Evolutionary conservation across 1,139 yeast genomes (phyloP), one percentile per base, ranked within the genome.

Genomic region (Diutina ranongensis): DNA sequence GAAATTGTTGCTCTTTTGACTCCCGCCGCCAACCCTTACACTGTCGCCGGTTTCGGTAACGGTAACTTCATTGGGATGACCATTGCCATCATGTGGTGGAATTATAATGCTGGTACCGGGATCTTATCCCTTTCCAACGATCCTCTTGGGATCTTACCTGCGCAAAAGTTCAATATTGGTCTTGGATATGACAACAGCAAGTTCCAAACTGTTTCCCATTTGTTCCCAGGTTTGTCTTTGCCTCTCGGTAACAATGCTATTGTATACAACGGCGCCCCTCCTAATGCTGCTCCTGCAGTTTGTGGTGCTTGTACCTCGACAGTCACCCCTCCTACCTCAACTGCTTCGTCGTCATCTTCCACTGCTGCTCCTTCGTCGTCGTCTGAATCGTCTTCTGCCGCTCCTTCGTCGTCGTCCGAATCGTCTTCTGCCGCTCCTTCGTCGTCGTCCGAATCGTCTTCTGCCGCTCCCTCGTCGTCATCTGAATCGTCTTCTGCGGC

Each of bases 51-150:
- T 25, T 38, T 38, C 16, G 42, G 42, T 38, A 25, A 25, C 20
- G 42, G 42, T 13, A 38, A 38, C 42, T 25, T 38, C 32, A 38
- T 38, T 16, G 42, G 42, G n/a, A 25, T 38, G 19, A 38, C 42
- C 8, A 25, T 16, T 9, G 31, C 42, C 21, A 38, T 38, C 32
- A 20, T 38, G 21, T 20, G 33, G 18, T 25, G 21, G 20, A 16
- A 38, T 10, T 38, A 38, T 16, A 13, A 38, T 25, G 32, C 42
- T 15, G 32, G n/a, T 2, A 22, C 42, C 8, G 42, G 42, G 15
- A 25, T 38, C 32, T 38, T 38, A 32, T 20, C 42, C 16, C 42
- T 38, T 16, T 38, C 25, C 20, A n/a, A 16, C 5, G 42, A 25
- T 15, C 18, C 28, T 13, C 25, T 38, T 10, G 25, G 16, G 5